Conservation (phyloP, 1,284 basidiomycete genomes). For the Melampsora americana region DNA sequence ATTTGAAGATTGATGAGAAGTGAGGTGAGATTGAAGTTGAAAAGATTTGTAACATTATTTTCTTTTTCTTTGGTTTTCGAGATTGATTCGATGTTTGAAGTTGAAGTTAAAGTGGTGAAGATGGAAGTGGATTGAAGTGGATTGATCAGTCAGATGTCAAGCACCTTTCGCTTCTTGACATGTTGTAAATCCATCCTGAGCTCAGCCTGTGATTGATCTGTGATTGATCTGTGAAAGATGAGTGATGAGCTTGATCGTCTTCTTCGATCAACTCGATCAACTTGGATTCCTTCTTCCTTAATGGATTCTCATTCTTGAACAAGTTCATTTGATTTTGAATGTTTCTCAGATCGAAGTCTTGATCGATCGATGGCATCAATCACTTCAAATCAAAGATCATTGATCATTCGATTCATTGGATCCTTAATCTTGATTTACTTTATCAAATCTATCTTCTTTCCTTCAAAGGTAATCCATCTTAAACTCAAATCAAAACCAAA, state of each 20-base stretch:
- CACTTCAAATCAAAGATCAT: conserved; percentile 31
- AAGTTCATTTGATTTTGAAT: background rate
- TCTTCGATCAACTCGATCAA: background rate
- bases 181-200: too few relatives aligned
- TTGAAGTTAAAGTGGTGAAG: background rate
- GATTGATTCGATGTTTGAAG: background rate
- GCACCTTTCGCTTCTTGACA: too few relatives aligned
- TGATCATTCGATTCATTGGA: conserved; percentile 24
- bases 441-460: conserved; percentile 27
- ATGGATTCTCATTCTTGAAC: background rate
- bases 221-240: too few relatives aligned
- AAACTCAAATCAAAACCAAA: background rate
- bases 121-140: too few relatives aligned
- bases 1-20: background rate
- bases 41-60: background rate
- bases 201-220: too few relatives aligned
- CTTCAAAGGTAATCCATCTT: conserved; percentile 24
- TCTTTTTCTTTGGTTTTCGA: background rate
- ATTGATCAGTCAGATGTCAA: too few relatives aligned
- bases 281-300: background rate
- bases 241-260: too few relatives aligned
- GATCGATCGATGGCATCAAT: conserved; percentile 18
- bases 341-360: background rate
- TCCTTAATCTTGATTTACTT: conserved; percentile 18
- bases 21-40: background rate